A percentile compares a stretch with the other conserved stretches of the same genome.
phyloP scores from a whole-genome alignment of 1,284 basidiomycete species.

The Boletus sp. region DNA sequence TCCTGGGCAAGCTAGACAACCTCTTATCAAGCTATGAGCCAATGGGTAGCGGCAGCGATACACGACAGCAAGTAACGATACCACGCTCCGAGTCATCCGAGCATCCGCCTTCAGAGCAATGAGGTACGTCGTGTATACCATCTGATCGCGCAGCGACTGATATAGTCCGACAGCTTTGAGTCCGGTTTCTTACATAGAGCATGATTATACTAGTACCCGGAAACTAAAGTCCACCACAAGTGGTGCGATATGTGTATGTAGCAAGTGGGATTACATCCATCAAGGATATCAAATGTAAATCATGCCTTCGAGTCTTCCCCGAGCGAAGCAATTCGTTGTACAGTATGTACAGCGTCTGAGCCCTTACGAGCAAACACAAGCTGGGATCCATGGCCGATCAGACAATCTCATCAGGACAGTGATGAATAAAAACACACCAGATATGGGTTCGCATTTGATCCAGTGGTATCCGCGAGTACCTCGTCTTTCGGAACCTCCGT shows the following conservation, averaged over 20 bases:
- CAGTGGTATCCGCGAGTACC: conserved; percentile 75
- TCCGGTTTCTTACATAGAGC: conserved; percentile 11
- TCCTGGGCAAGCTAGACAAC: conserved; percentile 53
- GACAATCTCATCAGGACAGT: background rate
- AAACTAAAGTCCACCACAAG: conserved; percentile 8
- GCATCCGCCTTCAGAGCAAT: background rate
- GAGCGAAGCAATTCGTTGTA: conserved; percentile 51
- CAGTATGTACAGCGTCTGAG: conserved; percentile 69
- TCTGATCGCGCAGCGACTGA: background rate
- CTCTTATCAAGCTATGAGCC: conserved; percentile 46
- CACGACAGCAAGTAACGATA: background rate
- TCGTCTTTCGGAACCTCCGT: conserved; percentile 70
- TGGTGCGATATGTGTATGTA: conserved; percentile 12
- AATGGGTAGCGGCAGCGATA: background rate
- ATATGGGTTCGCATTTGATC: conserved; percentile 79
- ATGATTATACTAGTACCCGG: conserved; percentile 13
- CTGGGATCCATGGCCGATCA: conserved; percentile 36
- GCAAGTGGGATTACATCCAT: conserved; percentile 15
- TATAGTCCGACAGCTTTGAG: background rate
- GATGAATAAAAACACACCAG: conserved; percentile 48
- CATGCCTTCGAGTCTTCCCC: conserved; percentile 21
- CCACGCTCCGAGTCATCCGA: conserved; percentile 2
- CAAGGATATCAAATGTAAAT: conserved; percentile 29
- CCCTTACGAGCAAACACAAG: conserved; percentile 79
- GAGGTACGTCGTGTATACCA: conserved; percentile 16